Base-by-base conservation (phyloP, 2,329 filamentous ascomycete species). In the Colletotrichum gloeosporioides region DNA sequence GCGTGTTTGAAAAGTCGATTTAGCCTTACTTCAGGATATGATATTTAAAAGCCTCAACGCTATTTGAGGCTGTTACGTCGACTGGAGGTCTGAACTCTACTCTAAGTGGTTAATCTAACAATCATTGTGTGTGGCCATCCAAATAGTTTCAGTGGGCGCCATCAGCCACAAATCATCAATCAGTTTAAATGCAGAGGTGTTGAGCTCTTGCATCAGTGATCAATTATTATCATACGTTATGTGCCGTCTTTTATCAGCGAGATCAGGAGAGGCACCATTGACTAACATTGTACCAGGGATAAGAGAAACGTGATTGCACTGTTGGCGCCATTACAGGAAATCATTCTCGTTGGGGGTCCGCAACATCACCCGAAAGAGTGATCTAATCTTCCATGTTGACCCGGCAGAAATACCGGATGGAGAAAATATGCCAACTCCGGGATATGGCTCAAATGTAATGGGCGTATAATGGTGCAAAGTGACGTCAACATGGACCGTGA, bases 21-120 rank as follows among this genome's bases (percentile, higher is more conserved):
- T 53, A 53, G 44, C n/a, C 44, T 53, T 53, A 53, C 4, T 53
- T 22, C n/a, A 22, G 44, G 6, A 53, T 53, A 53, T 53, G n/a
- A 22, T 53, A 53, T 53, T 22, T 13, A 22, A 22, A 53, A 53
- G 44, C 44, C n/a, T 53, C 44, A 53, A 53, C 44, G 44, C 44
- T 22, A 53, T 22, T 53, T 53, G 44, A 53, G 44, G 44, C n/a
- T 53, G 12, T 53, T 4, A 53, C 10, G 4, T 53, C 44, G 44
- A 53, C 2, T 0, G 4, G 1, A 10, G 1, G n/a, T 53, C 39
- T n/a, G 1, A 49, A n/a, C 39, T n/a, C 18, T n/a, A 49, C 18
- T 5, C 6, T 10, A 3, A 44, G 18, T 44, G 0, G 3, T n/a
- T n/a, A 3, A n/a, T n/a, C 15, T 36, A 18, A 39, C 36, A 39